A percentile compares a stretch with the other conserved stretches of the same genome.
These are phyloP conservation scores for Bryopsis sp. DNA, from an alignment of 139 green algal genomes.

Conservation along the genomic window DNA sequence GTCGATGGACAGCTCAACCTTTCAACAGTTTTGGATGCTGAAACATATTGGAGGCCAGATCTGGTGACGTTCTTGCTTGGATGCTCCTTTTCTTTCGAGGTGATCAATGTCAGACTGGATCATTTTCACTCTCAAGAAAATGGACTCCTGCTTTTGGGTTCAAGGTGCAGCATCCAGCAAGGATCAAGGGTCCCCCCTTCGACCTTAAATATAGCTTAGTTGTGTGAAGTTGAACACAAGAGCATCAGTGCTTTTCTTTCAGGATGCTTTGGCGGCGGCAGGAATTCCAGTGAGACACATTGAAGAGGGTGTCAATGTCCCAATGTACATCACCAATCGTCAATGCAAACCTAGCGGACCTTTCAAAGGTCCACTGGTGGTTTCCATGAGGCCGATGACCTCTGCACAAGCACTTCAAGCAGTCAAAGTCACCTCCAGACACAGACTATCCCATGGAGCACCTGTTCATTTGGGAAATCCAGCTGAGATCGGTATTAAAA, in stretches of 20 bases:
- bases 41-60: background rate
- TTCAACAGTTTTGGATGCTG: background rate
- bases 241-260: too few relatives aligned
- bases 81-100: slow-evolving; percentile 19
- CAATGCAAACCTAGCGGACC: background rate
- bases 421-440: background rate
- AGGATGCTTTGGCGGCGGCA: slow-evolving; percentile 8
- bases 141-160: too few relatives aligned
- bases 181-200: too few relatives aligned
- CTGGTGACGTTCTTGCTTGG: background rate
- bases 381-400: slow-evolving; percentile 13
- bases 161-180: too few relatives aligned
- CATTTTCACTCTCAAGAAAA: background rate
- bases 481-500: slow-evolving; percentile 4
- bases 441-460: background rate
- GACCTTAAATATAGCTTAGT: background rate
- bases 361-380: slow-evolving; percentile 15
- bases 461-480: slow-evolving; percentile 12
- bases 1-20: background rate
- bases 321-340: slow-evolving; percentile 15
- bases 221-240: too few relatives aligned
- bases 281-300: slow-evolving; percentile 7
- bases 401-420: background rate
- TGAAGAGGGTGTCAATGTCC: slow-evolving; percentile 1
- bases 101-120: background rate